Evolutionary conservation across 2,329 filamentous ascomycete genomes (phyloP).

Genomic region (Paraconiothyrium sp.): DNA sequence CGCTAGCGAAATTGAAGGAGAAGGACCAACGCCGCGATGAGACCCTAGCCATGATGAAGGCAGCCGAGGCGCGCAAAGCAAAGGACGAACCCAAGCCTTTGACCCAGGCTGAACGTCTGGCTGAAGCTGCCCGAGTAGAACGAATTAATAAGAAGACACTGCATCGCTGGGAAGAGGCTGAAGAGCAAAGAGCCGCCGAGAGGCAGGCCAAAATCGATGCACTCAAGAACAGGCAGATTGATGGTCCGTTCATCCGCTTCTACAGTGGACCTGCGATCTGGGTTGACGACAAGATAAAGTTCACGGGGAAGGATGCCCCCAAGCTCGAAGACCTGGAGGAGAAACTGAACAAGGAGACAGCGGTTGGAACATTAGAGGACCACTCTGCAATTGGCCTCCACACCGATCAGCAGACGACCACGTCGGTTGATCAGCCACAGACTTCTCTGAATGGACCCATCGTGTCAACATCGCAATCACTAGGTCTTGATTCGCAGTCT

Average conservation of each 20-base stretch:
- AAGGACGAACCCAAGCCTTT: constrained; percentile 80
- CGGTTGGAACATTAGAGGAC: constrained; percentile 15
- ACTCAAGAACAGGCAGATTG: constrained; percentile 83
- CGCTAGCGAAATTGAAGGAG: constrained; percentile 76
- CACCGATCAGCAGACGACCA: constrained; percentile 14
- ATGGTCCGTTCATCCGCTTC: constrained; percentile 88
- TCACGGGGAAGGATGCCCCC: constrained; percentile 64
- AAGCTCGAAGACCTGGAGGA: constrained; percentile 49
- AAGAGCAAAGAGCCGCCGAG: constrained; percentile 87
- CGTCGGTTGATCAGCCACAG: constrained; percentile 20
- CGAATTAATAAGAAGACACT: constrained; percentile 87
- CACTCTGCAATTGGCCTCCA: constrained; percentile 19
- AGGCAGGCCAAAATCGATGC: constrained; percentile 84
- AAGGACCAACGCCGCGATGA: constrained; percentile 75
- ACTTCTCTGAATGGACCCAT: constrained; percentile 24
- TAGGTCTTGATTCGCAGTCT: constrained; percentile 20
- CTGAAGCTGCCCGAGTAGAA: constrained; percentile 84
- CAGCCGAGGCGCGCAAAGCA: constrained; percentile 70
- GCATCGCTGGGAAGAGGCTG: constrained; percentile 92
- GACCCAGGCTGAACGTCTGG: constrained; percentile 86
- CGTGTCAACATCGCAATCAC: constrained; percentile 27
- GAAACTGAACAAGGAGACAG: constrained; percentile 45
- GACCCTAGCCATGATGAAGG: constrained; percentile 72
- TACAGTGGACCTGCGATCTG: constrained; percentile 93
- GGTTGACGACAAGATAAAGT: constrained; percentile 77